phyloP scores from a whole-genome alignment of 2,329 filamentous ascomycete species.

The Aspergillus versicolor region DNA sequence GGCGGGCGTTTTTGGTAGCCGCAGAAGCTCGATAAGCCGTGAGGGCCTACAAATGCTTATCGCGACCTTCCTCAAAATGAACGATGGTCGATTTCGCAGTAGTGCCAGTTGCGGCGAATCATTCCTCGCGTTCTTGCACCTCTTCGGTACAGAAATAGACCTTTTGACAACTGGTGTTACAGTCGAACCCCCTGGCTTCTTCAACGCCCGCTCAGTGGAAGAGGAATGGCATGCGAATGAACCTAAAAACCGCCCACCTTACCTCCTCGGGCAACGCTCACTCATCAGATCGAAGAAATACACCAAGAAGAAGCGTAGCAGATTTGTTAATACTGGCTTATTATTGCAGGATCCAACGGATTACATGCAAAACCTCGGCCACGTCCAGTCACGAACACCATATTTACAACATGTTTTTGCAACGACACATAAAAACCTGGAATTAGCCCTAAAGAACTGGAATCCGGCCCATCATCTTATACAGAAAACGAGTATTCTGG shows the following conservation, averaged over 20 bases:
- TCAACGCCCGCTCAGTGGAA: conserved; percentile 29
- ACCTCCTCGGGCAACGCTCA: conserved; percentile 39
- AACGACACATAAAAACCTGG: conserved; percentile 27
- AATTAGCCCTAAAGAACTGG: conserved; percentile 25
- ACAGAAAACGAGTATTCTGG: conserved; percentile 23
- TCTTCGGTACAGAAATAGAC: conserved; percentile 49
- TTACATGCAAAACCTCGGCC: conserved; percentile 57
- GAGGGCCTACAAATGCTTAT: conserved; percentile 60
- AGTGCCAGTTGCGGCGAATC: conserved; percentile 39
- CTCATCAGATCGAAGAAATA: conserved; percentile 36
- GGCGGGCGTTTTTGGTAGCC: conserved; percentile 50
- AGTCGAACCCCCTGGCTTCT: conserved; percentile 47
- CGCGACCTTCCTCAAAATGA: conserved; percentile 52
- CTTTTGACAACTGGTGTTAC: conserved; percentile 49
- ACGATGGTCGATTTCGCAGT: conserved; percentile 31
- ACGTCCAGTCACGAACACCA: conserved; percentile 47
- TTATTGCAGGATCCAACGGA: conserved; percentile 61
- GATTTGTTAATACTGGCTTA: conserved; percentile 39
- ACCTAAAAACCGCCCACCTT: conserved; percentile 18
- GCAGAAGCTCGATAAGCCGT: conserved; percentile 51
- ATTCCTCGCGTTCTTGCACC: conserved; percentile 50
- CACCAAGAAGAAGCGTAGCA: conserved; percentile 33
- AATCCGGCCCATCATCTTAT: conserved; percentile 7
- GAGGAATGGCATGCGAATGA: conserved; percentile 13
- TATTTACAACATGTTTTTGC: conserved; percentile 50